Evolutionary conservation across 164 flowering plant genomes (phyloP).

Genomic region (Echeveria elegans): DNA sequence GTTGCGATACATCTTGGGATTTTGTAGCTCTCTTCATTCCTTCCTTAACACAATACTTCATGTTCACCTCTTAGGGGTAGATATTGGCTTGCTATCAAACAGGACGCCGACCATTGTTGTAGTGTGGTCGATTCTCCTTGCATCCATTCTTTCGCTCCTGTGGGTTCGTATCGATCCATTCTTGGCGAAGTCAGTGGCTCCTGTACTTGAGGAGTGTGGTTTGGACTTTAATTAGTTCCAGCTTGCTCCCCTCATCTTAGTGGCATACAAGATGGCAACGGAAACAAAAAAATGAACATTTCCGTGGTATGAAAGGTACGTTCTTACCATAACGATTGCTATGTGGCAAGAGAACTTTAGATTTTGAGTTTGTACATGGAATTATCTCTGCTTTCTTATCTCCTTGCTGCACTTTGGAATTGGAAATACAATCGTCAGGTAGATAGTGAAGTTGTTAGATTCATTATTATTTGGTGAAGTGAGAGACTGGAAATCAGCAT

Average conservation of each 20-base stretch:
- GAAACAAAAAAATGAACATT: background rate
- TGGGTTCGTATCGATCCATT: constrained; percentile 67
- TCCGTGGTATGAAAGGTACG: background rate
- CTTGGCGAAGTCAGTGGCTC: constrained; percentile 38
- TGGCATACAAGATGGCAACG: background rate
- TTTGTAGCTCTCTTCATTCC: too few relatives aligned
- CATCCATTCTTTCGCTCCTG: constrained; percentile 56
- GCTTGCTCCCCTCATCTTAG: too few relatives aligned
- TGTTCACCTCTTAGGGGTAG: too few relatives aligned
- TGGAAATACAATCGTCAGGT: background rate
- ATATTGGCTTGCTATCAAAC: too few relatives aligned
- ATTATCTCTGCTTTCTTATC: too few relatives aligned
- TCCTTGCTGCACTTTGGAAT: too few relatives aligned
- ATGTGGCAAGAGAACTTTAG: too few relatives aligned
- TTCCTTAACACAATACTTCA: too few relatives aligned
- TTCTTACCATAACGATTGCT: too few relatives aligned
- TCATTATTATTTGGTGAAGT: background rate
- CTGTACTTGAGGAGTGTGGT: constrained; percentile 48
- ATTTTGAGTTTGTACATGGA: too few relatives aligned
- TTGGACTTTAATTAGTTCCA: constrained; percentile 33
- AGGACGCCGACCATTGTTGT: constrained; percentile 53
- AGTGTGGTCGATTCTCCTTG: constrained; percentile 60
- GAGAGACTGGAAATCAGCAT: too few relatives aligned
- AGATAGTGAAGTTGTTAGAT: background rate
- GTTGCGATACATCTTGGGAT: too few relatives aligned